phyloP scores from a whole-genome alignment of 192 early-diverging fungal genomes.

The Backusella australiensis region DNA sequence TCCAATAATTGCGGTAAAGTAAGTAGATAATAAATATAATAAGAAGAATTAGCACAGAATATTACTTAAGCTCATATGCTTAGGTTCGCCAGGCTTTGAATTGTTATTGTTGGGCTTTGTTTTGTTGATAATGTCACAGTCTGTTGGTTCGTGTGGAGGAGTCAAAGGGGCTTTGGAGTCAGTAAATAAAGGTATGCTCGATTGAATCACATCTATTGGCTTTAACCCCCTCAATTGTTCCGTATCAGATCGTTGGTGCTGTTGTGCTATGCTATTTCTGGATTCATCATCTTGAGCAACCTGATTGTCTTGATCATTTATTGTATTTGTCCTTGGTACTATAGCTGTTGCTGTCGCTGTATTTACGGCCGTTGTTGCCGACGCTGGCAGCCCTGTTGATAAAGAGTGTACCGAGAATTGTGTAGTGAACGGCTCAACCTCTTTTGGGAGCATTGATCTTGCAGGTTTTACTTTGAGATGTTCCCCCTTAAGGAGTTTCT shows the following conservation, averaged over 20 bases:
- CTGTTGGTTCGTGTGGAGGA: neutral
- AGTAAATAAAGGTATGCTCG: neutral
- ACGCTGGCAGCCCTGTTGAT: neutral
- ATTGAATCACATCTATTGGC: conserved; percentile 15
- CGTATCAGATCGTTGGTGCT: neutral
- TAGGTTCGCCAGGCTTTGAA: neutral
- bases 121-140: neutral
- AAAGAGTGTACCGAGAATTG: conserved; percentile 19
- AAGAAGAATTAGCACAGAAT: neutral
- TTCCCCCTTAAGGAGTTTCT: conserved; percentile 11
- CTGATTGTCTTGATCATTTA: neutral
- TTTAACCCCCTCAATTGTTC: conserved; percentile 10
- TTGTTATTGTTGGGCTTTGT: neutral
- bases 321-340: neutral
- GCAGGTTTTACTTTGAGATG: conserved; percentile 22
- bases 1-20: neutral
- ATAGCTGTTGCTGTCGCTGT: neutral
- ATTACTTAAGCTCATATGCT: conserved; percentile 11
- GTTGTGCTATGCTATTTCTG: neutral
- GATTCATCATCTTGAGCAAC: neutral
- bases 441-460: conserved; percentile 29
- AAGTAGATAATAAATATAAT: neutral
- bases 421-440: conserved; percentile 28
- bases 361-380: neutral
- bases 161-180: neutral